Evolutionary conservation across 2,329 filamentous ascomycete genomes (phyloP).

Genomic region (Aspergillus versicolor): DNA sequence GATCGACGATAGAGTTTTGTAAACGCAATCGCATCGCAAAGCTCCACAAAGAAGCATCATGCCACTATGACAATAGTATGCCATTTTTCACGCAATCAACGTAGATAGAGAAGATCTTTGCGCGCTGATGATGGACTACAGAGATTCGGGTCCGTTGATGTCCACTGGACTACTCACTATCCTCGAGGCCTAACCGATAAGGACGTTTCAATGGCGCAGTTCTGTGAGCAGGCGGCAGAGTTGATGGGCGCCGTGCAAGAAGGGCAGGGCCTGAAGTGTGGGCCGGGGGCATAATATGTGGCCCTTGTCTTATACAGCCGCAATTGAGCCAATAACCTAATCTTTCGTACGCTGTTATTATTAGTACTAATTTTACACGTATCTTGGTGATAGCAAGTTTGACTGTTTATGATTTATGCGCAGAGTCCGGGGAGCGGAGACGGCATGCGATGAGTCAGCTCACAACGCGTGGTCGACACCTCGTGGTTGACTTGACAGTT

Average conservation of each 20-base stretch:
- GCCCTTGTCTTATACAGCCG: background rate
- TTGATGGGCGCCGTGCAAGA: constrained; percentile 34
- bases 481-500: background rate
- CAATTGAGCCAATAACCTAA: background rate
- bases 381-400: too few species aligned
- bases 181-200: constrained; percentile 40
- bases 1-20: constrained; percentile 32
- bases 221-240: constrained; percentile 37
- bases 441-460: constrained; percentile 2
- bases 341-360: too few species aligned
- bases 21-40: constrained; percentile 37
- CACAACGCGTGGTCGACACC: background rate
- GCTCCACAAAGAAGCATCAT: constrained; percentile 39
- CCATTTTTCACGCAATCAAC: background rate
- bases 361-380: too few species aligned
- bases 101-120: background rate
- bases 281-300: constrained; percentile 9
- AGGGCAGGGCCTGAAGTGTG: constrained; percentile 32
- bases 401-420: too few species aligned
- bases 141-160: constrained; percentile 37
- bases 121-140: constrained; percentile 17
- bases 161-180: constrained; percentile 43
- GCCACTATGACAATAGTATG: constrained; percentile 40
- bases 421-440: constrained; percentile 2
- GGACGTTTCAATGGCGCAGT: constrained; percentile 37